These are phyloP conservation scores for Pulveroboletus sp. DNA, from an alignment of 768 basidiomycete species.

Conservation along the genomic window DNA sequence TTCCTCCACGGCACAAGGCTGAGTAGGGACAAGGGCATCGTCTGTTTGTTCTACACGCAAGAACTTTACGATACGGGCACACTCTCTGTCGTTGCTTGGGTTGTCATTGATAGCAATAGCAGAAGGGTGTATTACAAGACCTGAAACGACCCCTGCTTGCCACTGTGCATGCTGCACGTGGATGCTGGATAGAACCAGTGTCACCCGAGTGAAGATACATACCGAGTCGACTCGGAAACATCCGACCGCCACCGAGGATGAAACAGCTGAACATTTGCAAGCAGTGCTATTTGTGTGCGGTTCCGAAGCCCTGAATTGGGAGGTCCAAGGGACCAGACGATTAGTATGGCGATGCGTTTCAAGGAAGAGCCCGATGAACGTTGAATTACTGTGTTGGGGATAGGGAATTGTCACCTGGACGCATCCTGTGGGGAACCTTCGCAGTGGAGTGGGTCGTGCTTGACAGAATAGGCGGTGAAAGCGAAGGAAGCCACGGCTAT, in stretches of 20 bases:
- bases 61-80: neutral
- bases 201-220: neutral
- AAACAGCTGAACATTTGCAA: neutral
- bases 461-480: neutral
- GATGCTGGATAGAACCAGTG: neutral
- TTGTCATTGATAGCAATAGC: neutral
- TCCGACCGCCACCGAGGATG: neutral
- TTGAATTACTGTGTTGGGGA: slow-evolving; percentile 1
- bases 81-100: neutral
- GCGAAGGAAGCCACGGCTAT: neutral
- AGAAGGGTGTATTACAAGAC: slow-evolving; percentile 6
- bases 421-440: too few relatives aligned
- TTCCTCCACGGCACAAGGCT: slow-evolving; percentile 47
- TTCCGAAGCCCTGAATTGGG: neutral
- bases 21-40: slow-evolving; percentile 21
- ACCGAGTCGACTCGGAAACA: neutral
- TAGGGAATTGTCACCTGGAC: too few relatives aligned
- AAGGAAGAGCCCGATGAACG: slow-evolving; percentile 14
- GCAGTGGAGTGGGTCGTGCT: neutral
- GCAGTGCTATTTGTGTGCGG: neutral
- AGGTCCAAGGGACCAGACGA: neutral
- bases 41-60: slow-evolving; percentile 3
- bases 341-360: slow-evolving; percentile 9
- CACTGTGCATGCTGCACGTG: neutral
- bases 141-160: neutral